A percentile compares a stretch with the other conserved stretches of the same genome.
Evolutionary conservation across 345 rosid species (phyloP).

Genomic region (Trapa incisa): DNA sequence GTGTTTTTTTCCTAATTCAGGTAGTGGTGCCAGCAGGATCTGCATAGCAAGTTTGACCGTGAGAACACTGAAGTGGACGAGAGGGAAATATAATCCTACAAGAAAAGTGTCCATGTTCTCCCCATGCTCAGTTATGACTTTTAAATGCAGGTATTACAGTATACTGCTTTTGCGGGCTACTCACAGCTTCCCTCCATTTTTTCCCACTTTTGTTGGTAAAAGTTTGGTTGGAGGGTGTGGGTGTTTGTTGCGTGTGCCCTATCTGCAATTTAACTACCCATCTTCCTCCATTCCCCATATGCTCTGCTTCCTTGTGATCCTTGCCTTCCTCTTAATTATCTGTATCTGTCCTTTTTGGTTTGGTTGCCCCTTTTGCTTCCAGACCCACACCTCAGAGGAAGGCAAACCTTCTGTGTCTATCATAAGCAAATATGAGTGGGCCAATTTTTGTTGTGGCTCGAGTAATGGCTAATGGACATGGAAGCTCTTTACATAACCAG

Average conservation of each 20-base stretch:
- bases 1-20: neutral
- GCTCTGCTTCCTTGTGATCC: neutral
- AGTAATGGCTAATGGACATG: too few relatives aligned
- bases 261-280: conserved; percentile 2
- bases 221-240: neutral
- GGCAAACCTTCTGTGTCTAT: too few relatives aligned
- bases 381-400: too few relatives aligned
- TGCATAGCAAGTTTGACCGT: neutral
- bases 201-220: conserved; percentile 1
- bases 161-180: neutral
- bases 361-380: too few relatives aligned
- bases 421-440: too few relatives aligned
- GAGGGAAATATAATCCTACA: neutral
- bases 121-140: conserved; percentile 3
- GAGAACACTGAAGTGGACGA: neutral
- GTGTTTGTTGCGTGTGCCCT: neutral
- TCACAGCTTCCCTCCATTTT: neutral
- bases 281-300: neutral
- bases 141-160: neutral
- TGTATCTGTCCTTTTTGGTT: neutral
- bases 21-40: neutral
- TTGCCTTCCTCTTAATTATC: neutral
- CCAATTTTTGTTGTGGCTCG: too few relatives aligned
- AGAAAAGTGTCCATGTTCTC: conserved; percentile 3
- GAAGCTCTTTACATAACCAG: too few relatives aligned